Evolutionary conservation across 371 early-diverging fungal species (phyloP).

Genomic region (Mucor mucedo): DNA sequence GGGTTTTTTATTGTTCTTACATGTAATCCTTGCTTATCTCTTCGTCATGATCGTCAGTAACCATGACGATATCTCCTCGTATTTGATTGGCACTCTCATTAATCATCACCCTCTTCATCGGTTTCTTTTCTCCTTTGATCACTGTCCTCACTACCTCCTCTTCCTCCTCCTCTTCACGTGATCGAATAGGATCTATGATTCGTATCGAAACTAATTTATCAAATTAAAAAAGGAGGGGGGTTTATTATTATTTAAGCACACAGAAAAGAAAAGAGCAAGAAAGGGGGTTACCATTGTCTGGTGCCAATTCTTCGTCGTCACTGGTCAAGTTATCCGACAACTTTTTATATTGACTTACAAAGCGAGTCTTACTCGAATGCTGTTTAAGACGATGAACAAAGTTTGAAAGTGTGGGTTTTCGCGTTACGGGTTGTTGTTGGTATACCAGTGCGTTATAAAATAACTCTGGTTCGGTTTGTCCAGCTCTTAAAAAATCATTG

Average conservation of each 20-base stretch:
- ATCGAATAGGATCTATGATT: constrained; percentile 9
- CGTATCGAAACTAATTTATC: constrained; percentile 9
- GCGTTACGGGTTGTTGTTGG: background rate
- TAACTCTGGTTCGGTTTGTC: background rate
- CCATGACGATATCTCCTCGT: background rate
- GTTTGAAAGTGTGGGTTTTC: constrained; percentile 26
- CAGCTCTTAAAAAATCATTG: background rate
- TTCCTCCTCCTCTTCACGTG: background rate
- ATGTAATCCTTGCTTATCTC: constrained; percentile 11
- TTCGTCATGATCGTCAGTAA: constrained; percentile 3
- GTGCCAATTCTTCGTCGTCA: constrained; percentile 6
- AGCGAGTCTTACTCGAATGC: constrained; percentile 29
- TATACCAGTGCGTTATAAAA: background rate
- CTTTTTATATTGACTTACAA: constrained; percentile 22
- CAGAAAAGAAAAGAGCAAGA: background rate
- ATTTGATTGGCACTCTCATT: constrained; percentile 37
- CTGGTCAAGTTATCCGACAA: constrained; percentile 4
- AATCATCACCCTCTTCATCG: constrained; percentile 15
- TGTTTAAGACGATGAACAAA: constrained; percentile 26
- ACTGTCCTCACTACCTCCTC: background rate
- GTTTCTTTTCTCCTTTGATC: constrained; percentile 4
- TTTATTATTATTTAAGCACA: background rate
- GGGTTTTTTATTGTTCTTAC: background rate
- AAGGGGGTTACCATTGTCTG: constrained; percentile 8
- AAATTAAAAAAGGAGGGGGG: background rate